These are phyloP conservation scores for Pythium aphanidermatum DNA, from an alignment of 352 stramenopile species.

Conservation along the genomic window DNA sequence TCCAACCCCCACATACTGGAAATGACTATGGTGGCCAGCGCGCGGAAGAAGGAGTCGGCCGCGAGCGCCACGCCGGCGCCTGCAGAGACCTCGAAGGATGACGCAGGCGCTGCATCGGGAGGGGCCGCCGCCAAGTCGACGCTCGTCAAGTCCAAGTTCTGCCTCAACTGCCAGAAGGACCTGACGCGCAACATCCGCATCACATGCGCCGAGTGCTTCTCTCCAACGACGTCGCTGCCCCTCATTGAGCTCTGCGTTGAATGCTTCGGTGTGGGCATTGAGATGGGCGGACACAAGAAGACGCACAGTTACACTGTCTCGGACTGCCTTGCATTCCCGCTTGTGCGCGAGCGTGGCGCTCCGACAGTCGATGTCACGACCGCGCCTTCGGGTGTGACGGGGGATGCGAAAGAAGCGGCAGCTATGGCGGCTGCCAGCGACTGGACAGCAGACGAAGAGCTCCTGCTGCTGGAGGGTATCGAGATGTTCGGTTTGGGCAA, in stretches of 20 bases:
- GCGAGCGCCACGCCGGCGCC: not conserved
- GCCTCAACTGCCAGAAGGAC: conserved; percentile 84
- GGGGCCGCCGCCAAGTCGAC: conserved; percentile 9
- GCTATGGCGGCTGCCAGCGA: conserved; percentile 17
- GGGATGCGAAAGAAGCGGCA: not conserved
- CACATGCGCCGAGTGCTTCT: conserved; percentile 68
- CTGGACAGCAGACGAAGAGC: conserved; percentile 95
- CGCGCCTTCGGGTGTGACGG: not conserved
- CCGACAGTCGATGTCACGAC: not conserved
- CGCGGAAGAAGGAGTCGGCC: not conserved
- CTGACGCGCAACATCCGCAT: conserved; percentile 81
- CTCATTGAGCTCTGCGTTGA: conserved; percentile 92
- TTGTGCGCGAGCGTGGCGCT: conserved; percentile 44
- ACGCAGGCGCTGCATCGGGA: not conserved
- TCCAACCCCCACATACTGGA: not conserved
- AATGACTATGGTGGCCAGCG: conserved; percentile 14
- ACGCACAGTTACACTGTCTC: conserved; percentile 75
- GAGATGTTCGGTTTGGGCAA: conserved; percentile 96
- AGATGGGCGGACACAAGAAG: conserved; percentile 80
- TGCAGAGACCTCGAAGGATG: not conserved
- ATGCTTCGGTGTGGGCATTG: conserved; percentile 88
- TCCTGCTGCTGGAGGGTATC: conserved; percentile 94
- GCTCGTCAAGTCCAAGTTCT: conserved; percentile 65
- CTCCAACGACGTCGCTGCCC: conserved; percentile 25
- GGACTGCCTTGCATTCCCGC: conserved; percentile 73